A percentile compares a stretch with the other conserved stretches of the same genome.
Evolutionary conservation across 345 rosid genomes (phyloP).

Genomic region (Cardamine resedifolia): DNA sequence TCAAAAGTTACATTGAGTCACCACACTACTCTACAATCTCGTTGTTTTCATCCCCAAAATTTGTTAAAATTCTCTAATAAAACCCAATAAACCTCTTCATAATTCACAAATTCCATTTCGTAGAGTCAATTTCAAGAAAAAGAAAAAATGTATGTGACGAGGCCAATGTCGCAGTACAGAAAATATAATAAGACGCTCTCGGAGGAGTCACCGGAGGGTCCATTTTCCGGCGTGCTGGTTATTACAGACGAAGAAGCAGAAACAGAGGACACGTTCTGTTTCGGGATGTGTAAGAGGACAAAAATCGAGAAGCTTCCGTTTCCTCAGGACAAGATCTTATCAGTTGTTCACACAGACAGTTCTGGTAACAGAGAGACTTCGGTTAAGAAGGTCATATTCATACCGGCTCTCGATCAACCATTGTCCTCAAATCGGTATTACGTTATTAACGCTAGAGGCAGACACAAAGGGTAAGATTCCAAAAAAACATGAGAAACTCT

Average conservation of each 20-base stretch:
- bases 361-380: constrained; percentile 45
- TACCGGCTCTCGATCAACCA: constrained; percentile 71
- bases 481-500: neutral
- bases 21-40: neutral
- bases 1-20: constrained; percentile 17
- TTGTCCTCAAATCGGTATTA: constrained; percentile 60
- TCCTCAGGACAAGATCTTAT: constrained; percentile 64
- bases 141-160: constrained; percentile 60
- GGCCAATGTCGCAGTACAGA: constrained; percentile 52
- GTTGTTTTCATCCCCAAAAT: constrained; percentile 2
- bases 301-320: constrained; percentile 57
- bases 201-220: constrained; percentile 60
- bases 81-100: constrained; percentile 15
- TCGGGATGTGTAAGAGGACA: constrained; percentile 46
- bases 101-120: neutral
- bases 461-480: constrained; percentile 55
- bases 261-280: constrained; percentile 55
- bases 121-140: neutral
- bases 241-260: constrained; percentile 69
- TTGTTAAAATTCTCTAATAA: neutral
- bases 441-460: constrained; percentile 58
- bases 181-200: constrained; percentile 45
- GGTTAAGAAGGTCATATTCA: constrained; percentile 55
- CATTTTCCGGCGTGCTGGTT: constrained; percentile 61
- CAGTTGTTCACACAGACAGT: constrained; percentile 46